Base-by-base conservation (phyloP, 202 grass and related monocot species). In the Saccharum hybrid region DNA sequence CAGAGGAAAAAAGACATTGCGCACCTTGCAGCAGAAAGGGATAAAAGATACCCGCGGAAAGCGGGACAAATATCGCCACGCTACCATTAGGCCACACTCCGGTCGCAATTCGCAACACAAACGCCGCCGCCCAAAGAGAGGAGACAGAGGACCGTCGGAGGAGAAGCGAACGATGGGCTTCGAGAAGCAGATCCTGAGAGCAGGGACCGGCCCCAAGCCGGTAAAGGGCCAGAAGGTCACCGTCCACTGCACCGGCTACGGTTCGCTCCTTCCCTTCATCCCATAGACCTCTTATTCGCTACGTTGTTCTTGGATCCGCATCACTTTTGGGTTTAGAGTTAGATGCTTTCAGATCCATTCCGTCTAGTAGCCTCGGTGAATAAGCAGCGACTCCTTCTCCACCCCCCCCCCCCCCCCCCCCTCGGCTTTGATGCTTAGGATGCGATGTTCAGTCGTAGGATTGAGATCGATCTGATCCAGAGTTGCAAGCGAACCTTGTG, bases 221-320 rank as follows among this genome's bases (percentile, higher is more conserved):
- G 82, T 84, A 38, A 96, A 82, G 89, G 96, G 93, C 75, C 93
- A 99, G 81, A 90, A 87, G 61, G 96, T 98, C 87, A 94, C 91
- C 54, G 96, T 98, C 66, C 96, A 98, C 89, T 98, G 96, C 93
- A 96, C 96, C 43, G 96, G 96, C 81, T 96, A 79, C 73, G 96
- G 93, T 98, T 61, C 79, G 83, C 66, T 40, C 13, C 42, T 86
- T 78, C 26, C 60, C 45, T 68, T 11, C 81, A 33, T 60, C 49
- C n/a, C 49, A 7, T 28, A 66, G 16, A 76, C 9, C 39, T 56
- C 60, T 65, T 11, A 3, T 54, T 73, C 64, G 4, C 7, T 14
- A 11, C 0, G 1, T 15, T 70, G n/a, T 73, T 57, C 34, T 10
- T 85, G 66, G 88, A 89, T 86, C 78, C 57, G 4, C 19, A 8